phyloP scores from a whole-genome alignment of 163 green algal species.

The Coccomyxa subellipsoidea region DNA sequence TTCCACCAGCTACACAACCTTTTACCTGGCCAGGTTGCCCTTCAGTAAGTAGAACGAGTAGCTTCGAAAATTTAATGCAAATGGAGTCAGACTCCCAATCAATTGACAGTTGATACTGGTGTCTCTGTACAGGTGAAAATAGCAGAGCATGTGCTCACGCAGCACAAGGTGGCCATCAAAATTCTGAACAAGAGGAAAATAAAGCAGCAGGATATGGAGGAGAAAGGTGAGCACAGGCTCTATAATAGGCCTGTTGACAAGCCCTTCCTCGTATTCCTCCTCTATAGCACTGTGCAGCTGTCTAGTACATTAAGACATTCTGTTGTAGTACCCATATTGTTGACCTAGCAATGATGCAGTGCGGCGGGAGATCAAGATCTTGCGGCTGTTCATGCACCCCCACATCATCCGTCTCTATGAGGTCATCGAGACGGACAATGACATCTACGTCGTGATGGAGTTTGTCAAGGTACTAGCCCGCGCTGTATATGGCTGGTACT shows the following conservation, averaged over 20 bases:
- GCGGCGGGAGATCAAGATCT: constrained; percentile 96
- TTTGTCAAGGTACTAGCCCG: constrained; percentile 82
- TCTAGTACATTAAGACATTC: background rate
- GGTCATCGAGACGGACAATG: constrained; percentile 92
- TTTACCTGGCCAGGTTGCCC: background rate
- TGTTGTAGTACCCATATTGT: background rate
- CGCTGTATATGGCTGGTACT: no score
- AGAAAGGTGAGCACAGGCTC: constrained; percentile 79
- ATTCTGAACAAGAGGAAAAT: constrained; percentile 99
- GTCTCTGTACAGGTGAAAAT: constrained; percentile 90
- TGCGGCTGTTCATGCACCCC: constrained; percentile 98
- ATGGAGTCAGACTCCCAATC: no score
- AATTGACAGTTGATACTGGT: no score
- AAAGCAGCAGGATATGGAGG: constrained; percentile 99
- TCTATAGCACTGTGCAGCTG: background rate
- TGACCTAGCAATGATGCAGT: constrained; percentile 55
- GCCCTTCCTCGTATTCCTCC: background rate
- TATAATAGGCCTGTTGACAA: background rate
- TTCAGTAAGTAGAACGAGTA: no score
- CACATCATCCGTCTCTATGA: constrained; percentile 99
- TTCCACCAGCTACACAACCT: background rate
- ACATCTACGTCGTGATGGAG: constrained; percentile 99
- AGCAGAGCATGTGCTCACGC: constrained; percentile 90
- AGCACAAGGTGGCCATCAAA: constrained; percentile 98
- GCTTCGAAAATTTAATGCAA: no score